phyloP scores from a whole-genome alignment of 2,329 filamentous ascomycete species.

The Fusarium oligoseptatum region DNA sequence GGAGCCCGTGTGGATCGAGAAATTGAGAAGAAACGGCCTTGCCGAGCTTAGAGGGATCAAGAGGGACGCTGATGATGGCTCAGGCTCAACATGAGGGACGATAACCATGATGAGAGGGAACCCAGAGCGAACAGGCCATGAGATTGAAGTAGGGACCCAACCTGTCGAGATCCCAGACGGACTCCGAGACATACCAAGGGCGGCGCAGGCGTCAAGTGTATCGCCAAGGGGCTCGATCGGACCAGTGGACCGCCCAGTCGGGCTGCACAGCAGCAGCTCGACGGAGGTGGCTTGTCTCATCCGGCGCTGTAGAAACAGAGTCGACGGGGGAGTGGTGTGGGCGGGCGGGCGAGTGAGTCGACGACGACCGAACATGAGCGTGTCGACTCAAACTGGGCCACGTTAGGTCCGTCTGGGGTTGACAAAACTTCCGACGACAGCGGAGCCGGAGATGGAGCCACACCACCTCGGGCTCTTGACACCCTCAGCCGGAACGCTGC shows the following conservation, averaged over 20 bases:
- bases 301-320: constrained; percentile 45
- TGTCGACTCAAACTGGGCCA: constrained; percentile 47
- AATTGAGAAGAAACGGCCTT: constrained; percentile 19
- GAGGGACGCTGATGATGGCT: not conserved
- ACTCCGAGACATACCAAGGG: constrained; percentile 44
- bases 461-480: constrained; percentile 35
- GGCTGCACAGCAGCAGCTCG: constrained; percentile 45
- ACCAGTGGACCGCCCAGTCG: constrained; percentile 46
- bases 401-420: constrained; percentile 49
- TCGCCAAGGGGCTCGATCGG: constrained; percentile 47
- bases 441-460: constrained; percentile 39
- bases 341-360: constrained; percentile 47
- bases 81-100: not conserved
- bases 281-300: constrained; percentile 49
- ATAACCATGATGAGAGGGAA: constrained; percentile 18
- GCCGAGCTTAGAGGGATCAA: constrained; percentile 16
- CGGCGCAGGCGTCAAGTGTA: constrained; percentile 47
- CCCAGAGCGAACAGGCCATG: constrained; percentile 21
- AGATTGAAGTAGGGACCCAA: constrained; percentile 33
- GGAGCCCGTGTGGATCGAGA: constrained; percentile 17
- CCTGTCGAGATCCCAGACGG: constrained; percentile 34
- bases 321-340: constrained; percentile 39
- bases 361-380: constrained; percentile 40
- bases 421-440: constrained; percentile 48
- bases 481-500: constrained; percentile 18